Evolutionary conservation across 106 monocot species (phyloP), one percentile per base, ranked within the genome.

Genomic region (Amphibolis antarctica): DNA sequence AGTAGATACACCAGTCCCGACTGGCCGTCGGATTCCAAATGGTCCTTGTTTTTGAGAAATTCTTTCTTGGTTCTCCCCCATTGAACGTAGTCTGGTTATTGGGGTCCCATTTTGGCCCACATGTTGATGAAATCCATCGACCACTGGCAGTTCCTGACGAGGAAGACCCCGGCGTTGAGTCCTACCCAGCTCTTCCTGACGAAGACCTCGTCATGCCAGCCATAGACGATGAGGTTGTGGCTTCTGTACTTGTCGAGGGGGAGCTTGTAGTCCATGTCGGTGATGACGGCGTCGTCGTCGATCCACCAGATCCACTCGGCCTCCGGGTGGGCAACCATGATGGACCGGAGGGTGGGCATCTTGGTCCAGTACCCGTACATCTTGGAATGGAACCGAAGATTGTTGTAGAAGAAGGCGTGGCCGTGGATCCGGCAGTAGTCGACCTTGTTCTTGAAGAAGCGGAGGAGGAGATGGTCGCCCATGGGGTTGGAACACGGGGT

Each of bases 301-400:
- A 93, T 93, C 93, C 93, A 93, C 93, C 93, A 93, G 12, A 85
- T 64, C 69, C 83, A 85, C 85, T 93, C 93, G 7, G 80, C 74
- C n/a, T 93, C 93, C 9, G 93, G 93, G 30, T 93, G 93, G 12
- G 88, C 78, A 14, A 93, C 64, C 44, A 93, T 74, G 31, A 93
- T 85, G n/a, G 76, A 78, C 30, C 88, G 82, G 50, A 93, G 76
- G 57, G 88, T 72, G 0, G 93, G 93, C 28, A 93, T 77, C 75
- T 93, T 93, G 24, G 88, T 85, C 92, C 92, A 93, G 55, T 83
- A 93, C 0, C 88, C 92, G 17, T 82, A 82, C 88, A 93, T 88
- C 66, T 93, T 88, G 19, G 88, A 88, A 66, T 93, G 88, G 43
- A 93, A 74, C 25, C 85, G 78, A 25, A 88, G 85, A 69, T 85